Evolutionary conservation across 768 basidiomycete species (phyloP).

Genomic region (Calocera cornea): DNA sequence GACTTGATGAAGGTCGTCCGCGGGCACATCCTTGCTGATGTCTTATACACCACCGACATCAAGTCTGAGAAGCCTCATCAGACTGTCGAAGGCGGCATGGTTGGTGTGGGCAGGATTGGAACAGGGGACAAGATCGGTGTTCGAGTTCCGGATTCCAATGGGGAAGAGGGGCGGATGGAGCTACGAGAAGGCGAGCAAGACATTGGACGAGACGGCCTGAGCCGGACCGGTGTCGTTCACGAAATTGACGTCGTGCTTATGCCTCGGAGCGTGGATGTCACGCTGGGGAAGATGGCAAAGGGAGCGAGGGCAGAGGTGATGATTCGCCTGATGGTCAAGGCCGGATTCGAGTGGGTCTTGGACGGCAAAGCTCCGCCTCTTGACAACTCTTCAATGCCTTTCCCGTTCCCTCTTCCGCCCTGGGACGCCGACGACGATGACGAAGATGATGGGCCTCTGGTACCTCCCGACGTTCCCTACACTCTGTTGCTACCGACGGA

Average conservation of each 20-base stretch:
- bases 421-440: slow-evolving; percentile 8
- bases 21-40: slow-evolving; percentile 69
- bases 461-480: slow-evolving; percentile 32
- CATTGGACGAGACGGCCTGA: slow-evolving; percentile 35
- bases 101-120: slow-evolving; percentile 46
- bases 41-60: slow-evolving; percentile 51
- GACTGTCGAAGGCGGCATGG: slow-evolving; percentile 73
- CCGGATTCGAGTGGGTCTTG: slow-evolving; percentile 81
- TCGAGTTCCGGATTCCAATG: slow-evolving; percentile 10
- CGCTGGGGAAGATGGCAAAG: slow-evolving; percentile 75
- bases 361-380: slow-evolving; percentile 41
- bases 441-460: slow-evolving; percentile 5
- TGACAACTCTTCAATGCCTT: not conserved
- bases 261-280: slow-evolving; percentile 75
- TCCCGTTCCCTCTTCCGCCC: not conserved
- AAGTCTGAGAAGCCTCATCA: slow-evolving; percentile 18
- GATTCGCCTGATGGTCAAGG: slow-evolving; percentile 66
- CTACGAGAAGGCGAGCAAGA: slow-evolving; percentile 4
- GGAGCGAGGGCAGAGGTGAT: slow-evolving; percentile 85
- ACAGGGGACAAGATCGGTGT: slow-evolving; percentile 7
- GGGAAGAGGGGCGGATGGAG: slow-evolving; percentile 14
- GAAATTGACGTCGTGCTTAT: slow-evolving; percentile 65
- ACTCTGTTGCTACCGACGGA: slow-evolving; percentile 86
- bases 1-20: slow-evolving; percentile 73
- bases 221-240: slow-evolving; percentile 82